Conservation (phyloP, 23 red algal species). For the Cyanidioschyzon merolae region DNA sequence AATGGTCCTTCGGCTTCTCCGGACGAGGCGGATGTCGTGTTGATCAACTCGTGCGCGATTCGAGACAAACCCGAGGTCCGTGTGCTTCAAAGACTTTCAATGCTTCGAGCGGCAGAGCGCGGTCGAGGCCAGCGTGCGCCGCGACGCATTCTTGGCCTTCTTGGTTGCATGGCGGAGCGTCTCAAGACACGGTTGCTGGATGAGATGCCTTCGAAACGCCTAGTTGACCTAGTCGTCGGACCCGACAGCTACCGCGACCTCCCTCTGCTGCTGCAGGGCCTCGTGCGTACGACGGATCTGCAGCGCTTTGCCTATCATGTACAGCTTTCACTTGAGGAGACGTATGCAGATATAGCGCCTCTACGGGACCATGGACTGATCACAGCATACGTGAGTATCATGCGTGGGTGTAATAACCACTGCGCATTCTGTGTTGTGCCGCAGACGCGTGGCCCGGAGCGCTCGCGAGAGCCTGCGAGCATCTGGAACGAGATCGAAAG, state of each 20-base stretch:
- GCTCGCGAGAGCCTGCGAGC: constrained; percentile 15
- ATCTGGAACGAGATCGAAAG: constrained; percentile 25
- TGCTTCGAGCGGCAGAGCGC: constrained; percentile 5
- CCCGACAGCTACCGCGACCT: constrained; percentile 57
- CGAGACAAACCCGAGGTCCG: constrained; percentile 40
- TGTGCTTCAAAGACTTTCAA: constrained; percentile 20
- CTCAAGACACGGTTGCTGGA: constrained; percentile 33
- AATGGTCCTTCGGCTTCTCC: not conserved
- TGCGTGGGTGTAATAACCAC: constrained; percentile 34
- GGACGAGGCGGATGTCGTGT: constrained; percentile 20
- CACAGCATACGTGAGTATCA: constrained; percentile 38
- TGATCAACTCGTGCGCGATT: constrained; percentile 58
- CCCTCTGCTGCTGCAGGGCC: constrained; percentile 26
- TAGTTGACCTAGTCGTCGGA: constrained; percentile 49
- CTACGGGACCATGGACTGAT: not conserved
- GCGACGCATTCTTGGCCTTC: constrained; percentile 10
- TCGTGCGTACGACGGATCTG: not conserved
- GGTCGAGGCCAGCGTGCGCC: not conserved
- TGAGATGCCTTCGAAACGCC: not conserved
- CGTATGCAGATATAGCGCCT: constrained; percentile 39
- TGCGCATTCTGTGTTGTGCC: constrained; percentile 62
- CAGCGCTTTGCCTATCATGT: constrained; percentile 21
- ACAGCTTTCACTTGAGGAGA: constrained; percentile 53
- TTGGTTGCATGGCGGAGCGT: constrained; percentile 67
- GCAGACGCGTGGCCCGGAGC: constrained; percentile 34